phyloP scores from a whole-genome alignment of 352 stramenopile species.

The Thraustochytrium sp. region DNA sequence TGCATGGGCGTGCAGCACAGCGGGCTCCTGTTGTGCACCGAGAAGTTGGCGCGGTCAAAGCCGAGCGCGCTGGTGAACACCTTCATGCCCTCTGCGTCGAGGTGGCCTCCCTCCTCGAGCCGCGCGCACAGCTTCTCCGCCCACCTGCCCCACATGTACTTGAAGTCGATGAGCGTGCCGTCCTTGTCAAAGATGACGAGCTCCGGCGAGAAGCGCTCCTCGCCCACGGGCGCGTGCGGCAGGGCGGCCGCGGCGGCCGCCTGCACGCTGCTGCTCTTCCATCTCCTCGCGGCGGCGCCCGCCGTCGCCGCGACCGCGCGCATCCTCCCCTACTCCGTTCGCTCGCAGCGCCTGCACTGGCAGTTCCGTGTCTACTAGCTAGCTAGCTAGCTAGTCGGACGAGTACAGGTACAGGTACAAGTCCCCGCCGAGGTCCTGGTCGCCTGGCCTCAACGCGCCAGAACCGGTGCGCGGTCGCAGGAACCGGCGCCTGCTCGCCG shows the following conservation, averaged over 20 bases:
- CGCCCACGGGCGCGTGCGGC: not conserved
- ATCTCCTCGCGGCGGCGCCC: not conserved
- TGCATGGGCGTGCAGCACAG: conserved; percentile 74
- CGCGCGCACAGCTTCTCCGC: conserved; percentile 72
- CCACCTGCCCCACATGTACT: conserved; percentile 77
- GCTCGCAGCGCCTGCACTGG: no score
- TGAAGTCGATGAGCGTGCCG: conserved; percentile 79
- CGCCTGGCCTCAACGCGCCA: no score
- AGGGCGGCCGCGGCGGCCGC: not conserved
- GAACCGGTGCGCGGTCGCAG: no score
- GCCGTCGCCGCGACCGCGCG: no score
- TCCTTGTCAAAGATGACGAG: conserved; percentile 81
- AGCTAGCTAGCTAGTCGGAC: not conserved
- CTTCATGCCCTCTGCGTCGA: conserved; percentile 58
- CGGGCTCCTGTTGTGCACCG: conserved; percentile 69
- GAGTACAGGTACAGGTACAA: no score
- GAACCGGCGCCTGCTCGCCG: no score
- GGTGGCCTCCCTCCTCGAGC: conserved; percentile 55
- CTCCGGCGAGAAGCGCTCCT: not conserved
- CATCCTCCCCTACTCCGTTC: no score
- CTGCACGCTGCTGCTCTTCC: not conserved
- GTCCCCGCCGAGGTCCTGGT: no score
- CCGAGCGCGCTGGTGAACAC: conserved; percentile 76
- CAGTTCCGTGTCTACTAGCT: not conserved
- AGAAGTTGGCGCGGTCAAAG: conserved; percentile 71